phyloP scores from a whole-genome alignment of 208 protist species.

The Phytomonas sp. region DNA sequence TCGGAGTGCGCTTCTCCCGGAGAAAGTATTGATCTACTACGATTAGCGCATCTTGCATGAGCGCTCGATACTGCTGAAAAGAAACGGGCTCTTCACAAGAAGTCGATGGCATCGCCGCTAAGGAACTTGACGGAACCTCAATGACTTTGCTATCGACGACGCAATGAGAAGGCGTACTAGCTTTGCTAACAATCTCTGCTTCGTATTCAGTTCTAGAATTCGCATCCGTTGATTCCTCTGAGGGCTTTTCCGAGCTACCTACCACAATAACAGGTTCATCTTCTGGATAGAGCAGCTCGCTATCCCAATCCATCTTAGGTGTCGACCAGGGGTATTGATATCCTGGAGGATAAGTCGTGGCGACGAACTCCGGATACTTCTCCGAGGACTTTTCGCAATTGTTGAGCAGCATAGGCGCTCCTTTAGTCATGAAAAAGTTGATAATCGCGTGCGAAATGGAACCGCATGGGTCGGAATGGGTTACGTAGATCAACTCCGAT shows the following conservation, averaged over 20 bases:
- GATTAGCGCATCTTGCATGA: slow-evolving; percentile 75
- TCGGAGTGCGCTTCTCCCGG: slow-evolving; percentile 57
- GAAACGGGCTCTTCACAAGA: slow-evolving; percentile 18
- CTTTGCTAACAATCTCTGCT: not conserved
- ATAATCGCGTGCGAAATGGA: slow-evolving; percentile 74
- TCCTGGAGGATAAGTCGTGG: slow-evolving; percentile 43
- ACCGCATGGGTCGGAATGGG: slow-evolving; percentile 79
- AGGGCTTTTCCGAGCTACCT: not conserved
- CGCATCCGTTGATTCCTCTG: not conserved
- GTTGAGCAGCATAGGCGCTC: slow-evolving; percentile 44
- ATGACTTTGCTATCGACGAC: not conserved
- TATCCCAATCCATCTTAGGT: slow-evolving; percentile 76
- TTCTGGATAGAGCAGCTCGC: slow-evolving; percentile 46
- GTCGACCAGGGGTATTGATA: slow-evolving; percentile 68
- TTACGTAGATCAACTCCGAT: slow-evolving; percentile 68
- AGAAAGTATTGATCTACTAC: slow-evolving; percentile 71
- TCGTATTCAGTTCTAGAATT: not conserved
- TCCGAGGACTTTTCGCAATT: slow-evolving; percentile 60
- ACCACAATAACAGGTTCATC: slow-evolving; percentile 19
- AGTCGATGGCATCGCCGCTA: not conserved
- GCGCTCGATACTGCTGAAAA: slow-evolving; percentile 70
- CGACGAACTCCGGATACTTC: slow-evolving; percentile 45
- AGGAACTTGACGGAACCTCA: not conserved
- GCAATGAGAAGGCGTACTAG: not conserved
- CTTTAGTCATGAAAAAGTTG: slow-evolving; percentile 68